A percentile compares a stretch with the other conserved stretches of the same genome.
Conservation (phyloP, 345 rosid species). For the Eucalyptus urophylla region DNA sequence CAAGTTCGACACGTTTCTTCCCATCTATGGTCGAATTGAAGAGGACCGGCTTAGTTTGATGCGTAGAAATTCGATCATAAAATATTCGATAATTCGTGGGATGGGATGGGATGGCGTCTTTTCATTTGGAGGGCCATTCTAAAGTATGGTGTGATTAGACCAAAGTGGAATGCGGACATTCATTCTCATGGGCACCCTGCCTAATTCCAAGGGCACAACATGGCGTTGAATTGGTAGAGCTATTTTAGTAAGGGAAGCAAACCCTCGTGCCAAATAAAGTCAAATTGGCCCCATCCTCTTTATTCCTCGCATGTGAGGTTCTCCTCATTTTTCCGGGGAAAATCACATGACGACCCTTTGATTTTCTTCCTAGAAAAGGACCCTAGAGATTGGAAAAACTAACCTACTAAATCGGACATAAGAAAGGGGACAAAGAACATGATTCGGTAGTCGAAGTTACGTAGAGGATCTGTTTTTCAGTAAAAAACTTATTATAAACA, state of each 20-base stretch:
- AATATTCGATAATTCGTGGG: fast-evolving
- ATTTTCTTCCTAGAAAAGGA: background rate
- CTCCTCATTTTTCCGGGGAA: background rate
- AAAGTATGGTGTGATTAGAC: background rate
- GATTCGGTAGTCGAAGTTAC: background rate
- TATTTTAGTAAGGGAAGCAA: background rate
- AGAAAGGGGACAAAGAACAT: background rate
- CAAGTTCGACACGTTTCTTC: background rate
- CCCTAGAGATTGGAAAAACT: background rate
- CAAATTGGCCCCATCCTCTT: background rate
- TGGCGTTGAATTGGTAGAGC: background rate
- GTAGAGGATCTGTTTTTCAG: background rate
- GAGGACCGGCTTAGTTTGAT: background rate
- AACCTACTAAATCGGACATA: background rate
- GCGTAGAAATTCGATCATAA: background rate
- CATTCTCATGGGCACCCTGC: background rate
- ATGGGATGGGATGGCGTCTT: background rate
- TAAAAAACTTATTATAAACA: background rate
- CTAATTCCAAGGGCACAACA: background rate
- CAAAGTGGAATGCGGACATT: background rate
- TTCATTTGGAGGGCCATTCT: background rate
- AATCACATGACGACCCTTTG: background rate
- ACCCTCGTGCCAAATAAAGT: background rate
- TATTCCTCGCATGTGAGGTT: background rate
- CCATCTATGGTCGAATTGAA: background rate